Evolutionary conservation across 352 stramenopile species (phyloP), one percentile per base, ranked within the genome.

Genomic region (Globisporangium spiculum): DNA sequence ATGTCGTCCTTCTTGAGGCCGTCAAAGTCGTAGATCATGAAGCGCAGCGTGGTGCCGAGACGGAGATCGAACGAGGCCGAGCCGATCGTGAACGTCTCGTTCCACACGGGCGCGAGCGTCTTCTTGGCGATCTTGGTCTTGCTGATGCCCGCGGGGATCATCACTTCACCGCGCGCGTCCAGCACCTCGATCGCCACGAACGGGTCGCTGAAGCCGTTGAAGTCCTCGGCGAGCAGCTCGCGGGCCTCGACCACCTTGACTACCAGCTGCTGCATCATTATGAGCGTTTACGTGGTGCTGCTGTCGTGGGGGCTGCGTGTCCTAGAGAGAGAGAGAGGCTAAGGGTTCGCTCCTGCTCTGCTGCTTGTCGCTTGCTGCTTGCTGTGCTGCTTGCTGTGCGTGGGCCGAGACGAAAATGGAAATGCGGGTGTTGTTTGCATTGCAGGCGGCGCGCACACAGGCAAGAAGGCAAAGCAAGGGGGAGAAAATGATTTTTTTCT

Each of bases 161-260:
- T 70, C 22, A 70, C 69, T 2, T 79, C 68, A 59, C 79, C 81
- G 54, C 73, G 78, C 64, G 75, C 68, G 69, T 93, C 78, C 44
- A 89, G 72, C 60, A 88, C 78, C 58, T 75, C 71, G 14, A 93
- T 59, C 60, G 78, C 63, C 64, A 89, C 83, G 70, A 84, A 93
- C 63, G 84, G 84, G 70, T 93, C 84, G 75, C 84, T 93, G 38
- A 81, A 85, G 62, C 86, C 86, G 60, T 88, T 90, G 32, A 80
- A 59, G 74, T 93, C 86, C 52, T 77, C 84, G 9, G 77, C 80
- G 59, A 90, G 75, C 36, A 94, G 78, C 27, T 74, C 80, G 26
- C 80, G 76, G 52, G 86, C 86, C 72, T 79, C 78, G 24, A 80
- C 75, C 54, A 94, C 63, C 53, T 70, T 75, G 67, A 90, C 80